Conservation (phyloP, 2,329 filamentous ascomycete genomes). For the Teratosphaeria destructans region DNA sequence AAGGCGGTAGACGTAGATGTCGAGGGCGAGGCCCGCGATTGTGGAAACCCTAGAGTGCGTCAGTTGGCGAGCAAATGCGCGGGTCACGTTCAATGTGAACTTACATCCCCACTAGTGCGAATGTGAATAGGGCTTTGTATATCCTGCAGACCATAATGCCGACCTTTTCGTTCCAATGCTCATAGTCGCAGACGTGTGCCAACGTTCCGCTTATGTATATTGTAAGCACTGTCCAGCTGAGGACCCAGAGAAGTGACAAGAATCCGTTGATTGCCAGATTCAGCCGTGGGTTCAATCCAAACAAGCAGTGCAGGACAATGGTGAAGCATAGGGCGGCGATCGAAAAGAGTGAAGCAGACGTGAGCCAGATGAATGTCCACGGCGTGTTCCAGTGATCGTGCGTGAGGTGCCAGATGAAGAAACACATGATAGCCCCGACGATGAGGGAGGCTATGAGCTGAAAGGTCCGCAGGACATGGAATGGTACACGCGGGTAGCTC, state of each 20-base stretch:
- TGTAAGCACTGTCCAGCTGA: slow-evolving; percentile 41
- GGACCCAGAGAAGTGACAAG: slow-evolving; percentile 42
- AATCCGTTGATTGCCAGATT: slow-evolving; percentile 40
- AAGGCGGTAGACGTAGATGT: slow-evolving; percentile 38
- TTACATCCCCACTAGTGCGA: slow-evolving; percentile 39
- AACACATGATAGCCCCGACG: slow-evolving; percentile 44
- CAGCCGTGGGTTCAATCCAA: slow-evolving; percentile 42
- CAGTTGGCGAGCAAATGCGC: background rate
- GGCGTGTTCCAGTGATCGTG: slow-evolving; percentile 43
- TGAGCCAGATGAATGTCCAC: slow-evolving; percentile 49
- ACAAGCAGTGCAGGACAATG: slow-evolving; percentile 40
- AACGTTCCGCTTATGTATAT: slow-evolving; percentile 47
- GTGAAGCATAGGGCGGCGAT: slow-evolving; percentile 40
- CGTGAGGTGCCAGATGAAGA: slow-evolving; percentile 46
- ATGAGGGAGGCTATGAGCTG: slow-evolving; percentile 38
- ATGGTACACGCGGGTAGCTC: slow-evolving; percentile 33
- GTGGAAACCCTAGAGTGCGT: slow-evolving; percentile 30
- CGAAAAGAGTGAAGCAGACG: slow-evolving; percentile 42
- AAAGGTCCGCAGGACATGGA: slow-evolving; percentile 31
- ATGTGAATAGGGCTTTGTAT: slow-evolving; percentile 52
- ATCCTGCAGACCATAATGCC: slow-evolving; percentile 47
- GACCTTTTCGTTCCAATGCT: slow-evolving; percentile 43
- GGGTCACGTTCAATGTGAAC: slow-evolving; percentile 6
- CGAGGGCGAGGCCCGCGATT: slow-evolving; percentile 38
- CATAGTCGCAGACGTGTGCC: slow-evolving; percentile 35